Conservation (phyloP, 371 early-diverging fungal species). For the Syncephalastrum monosporum region DNA sequence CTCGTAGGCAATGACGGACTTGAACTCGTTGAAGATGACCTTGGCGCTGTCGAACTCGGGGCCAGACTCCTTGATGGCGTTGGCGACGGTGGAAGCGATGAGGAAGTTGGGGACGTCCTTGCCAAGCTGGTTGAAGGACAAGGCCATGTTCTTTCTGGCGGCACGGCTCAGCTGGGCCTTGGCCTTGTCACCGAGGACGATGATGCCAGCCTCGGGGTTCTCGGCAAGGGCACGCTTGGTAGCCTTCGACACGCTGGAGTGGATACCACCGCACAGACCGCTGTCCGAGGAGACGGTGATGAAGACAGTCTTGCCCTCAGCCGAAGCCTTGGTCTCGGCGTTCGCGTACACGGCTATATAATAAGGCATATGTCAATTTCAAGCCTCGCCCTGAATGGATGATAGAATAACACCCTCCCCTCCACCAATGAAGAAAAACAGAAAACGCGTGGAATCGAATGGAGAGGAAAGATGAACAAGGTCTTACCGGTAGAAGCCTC, state of each 20-base stretch:
- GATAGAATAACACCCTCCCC: not conserved
- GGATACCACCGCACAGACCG: slow-evolving; percentile 99
- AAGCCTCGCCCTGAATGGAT: no score
- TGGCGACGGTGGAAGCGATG: slow-evolving; percentile 85
- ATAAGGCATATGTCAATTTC: no score
- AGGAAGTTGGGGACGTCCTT: slow-evolving; percentile 88
- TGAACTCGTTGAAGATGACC: slow-evolving; percentile 94
- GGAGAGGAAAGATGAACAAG: not conserved
- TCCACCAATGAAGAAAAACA: not conserved
- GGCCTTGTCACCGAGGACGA: slow-evolving; percentile 94
- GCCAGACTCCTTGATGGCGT: slow-evolving; percentile 68
- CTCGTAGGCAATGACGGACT: slow-evolving; percentile 94
- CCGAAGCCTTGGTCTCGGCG: slow-evolving; percentile 70
- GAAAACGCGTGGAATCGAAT: not conserved
- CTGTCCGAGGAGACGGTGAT: slow-evolving; percentile 94
- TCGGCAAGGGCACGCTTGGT: slow-evolving; percentile 66
- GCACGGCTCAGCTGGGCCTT: slow-evolving; percentile 86
- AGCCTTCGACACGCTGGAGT: slow-evolving; percentile 91
- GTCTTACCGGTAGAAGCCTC: slow-evolving; percentile 52
- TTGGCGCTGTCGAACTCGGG: slow-evolving; percentile 72
- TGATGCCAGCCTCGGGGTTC: slow-evolving; percentile 55
- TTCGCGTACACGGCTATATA: slow-evolving; percentile 74
- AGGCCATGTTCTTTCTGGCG: slow-evolving; percentile 67
- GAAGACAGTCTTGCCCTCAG: slow-evolving; percentile 61
- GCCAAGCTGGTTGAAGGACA: slow-evolving; percentile 91